Base-by-base conservation (phyloP, 2,329 filamentous ascomycete genomes). In the Cladophialophora psammophila region DNA sequence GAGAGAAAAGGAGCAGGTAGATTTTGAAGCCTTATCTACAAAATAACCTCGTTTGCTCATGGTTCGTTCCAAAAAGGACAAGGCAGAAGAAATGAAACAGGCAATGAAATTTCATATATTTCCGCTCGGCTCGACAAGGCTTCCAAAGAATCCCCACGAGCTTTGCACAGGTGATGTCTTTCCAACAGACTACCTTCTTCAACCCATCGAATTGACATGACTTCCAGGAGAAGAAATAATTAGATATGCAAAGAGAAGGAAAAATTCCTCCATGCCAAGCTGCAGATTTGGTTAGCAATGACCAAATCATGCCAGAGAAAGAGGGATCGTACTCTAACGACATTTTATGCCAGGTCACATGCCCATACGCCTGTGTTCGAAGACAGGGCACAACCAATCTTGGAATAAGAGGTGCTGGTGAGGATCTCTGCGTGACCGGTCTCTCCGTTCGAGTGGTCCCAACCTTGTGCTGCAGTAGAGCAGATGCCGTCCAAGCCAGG, bases 351-450 rank as follows among this genome's bases (percentile, higher is more conserved):
- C 38, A 69, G 35, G 40, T 70, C 70, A 50, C 70, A 72, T 12
- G 64, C 65, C 70, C 66, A 69, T 18, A 72, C 64, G n/a, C 60
- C 62, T 13, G 62, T 64, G n/a, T 12, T 20, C 8, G 10, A 13
- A 1, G 63, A 50, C 6, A 66, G 20, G 1, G 62, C 66, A 54
- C 53, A 64, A n/a, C 60, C 71, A 48, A 72, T 71, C 36, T 71
- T 70, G 7, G 65, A 32, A 60, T 73, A 72, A 5, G 42, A 60
- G 2, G 50, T 64, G 31, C 48, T 56, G 0, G 65, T 63, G 6
- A 73, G 40, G 36, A 73, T 73, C 9, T 69, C 60, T 8, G 72
- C 72, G 36, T 73, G 72, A 5, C 72, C 72, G 3, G 67, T 69
- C 58, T 73, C 60, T 13, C 71, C 72, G 15, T 61, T 20, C n/a